These are phyloP conservation scores for Pilasporangium apinafurcum DNA, from an alignment of 352 stramenopile species.

Conservation along the genomic window DNA sequence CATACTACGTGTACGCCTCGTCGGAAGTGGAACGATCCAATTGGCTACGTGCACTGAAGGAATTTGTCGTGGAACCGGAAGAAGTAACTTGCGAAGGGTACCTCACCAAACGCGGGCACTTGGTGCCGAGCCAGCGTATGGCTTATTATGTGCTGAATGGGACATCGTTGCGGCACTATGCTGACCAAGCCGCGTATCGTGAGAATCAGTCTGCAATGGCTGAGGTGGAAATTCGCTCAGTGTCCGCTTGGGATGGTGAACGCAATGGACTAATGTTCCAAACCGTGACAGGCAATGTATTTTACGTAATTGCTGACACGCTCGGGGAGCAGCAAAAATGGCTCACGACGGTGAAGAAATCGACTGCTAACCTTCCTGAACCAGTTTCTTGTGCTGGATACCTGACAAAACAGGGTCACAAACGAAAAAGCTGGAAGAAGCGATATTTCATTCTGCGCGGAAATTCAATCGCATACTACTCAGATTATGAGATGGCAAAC, in stretches of 20 bases:
- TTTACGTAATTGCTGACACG: conserved; percentile 80
- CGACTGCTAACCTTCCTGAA: conserved; percentile 61
- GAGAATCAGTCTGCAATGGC: conserved; percentile 82
- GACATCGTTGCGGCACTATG: conserved; percentile 75
- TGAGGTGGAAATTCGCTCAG: conserved; percentile 76
- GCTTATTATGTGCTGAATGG: conserved; percentile 85
- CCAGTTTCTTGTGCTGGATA: conserved; percentile 80
- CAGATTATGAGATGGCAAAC: conserved; percentile 84
- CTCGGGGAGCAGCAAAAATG: conserved; percentile 78
- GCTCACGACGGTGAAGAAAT: conserved; percentile 64
- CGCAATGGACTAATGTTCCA: conserved; percentile 82
- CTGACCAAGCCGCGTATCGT: conserved; percentile 78
- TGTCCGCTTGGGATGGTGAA: conserved; percentile 75
- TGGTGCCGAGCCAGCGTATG: conserved; percentile 82
- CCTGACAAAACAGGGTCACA: conserved; percentile 87
- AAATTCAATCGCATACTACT: conserved; percentile 70
- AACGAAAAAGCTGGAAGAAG: conserved; percentile 90
- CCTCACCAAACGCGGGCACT: conserved; percentile 78
- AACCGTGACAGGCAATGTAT: conserved; percentile 77
- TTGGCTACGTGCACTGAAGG: conserved; percentile 78
- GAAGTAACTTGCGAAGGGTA: conserved; percentile 85
- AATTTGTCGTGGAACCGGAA: conserved; percentile 82
- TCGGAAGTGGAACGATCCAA: conserved; percentile 69
- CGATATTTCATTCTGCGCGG: conserved; percentile 86
- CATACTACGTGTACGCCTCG: conserved; percentile 86